A percentile compares a stretch with the other conserved stretches of the same genome.
These are phyloP conservation scores for Lasiosphaeria miniovina DNA, from an alignment of 495 filamentous ascomycete genomes.

Conservation along the genomic window DNA sequence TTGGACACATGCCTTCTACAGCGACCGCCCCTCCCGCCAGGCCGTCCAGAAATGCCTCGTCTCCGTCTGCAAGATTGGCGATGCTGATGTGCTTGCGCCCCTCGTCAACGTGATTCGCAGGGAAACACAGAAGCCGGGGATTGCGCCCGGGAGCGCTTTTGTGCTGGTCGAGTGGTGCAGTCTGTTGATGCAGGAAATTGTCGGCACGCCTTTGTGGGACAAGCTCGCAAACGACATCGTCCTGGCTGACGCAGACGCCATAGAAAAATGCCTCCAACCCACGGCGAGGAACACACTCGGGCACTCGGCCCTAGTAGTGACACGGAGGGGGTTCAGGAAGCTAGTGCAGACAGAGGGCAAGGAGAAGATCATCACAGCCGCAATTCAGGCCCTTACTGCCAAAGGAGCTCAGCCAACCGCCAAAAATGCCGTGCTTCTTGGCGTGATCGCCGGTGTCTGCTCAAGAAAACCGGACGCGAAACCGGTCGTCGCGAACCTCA, in stretches of 20 bases:
- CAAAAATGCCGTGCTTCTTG: conserved; percentile 73
- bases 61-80: conserved; percentile 53
- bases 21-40: conserved; percentile 76
- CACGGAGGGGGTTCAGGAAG: conserved; percentile 68
- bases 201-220: conserved; percentile 56
- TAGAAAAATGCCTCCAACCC: conserved; percentile 74
- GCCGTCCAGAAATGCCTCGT: conserved; percentile 76
- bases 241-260: conserved; percentile 56
- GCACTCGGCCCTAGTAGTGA: conserved; percentile 65
- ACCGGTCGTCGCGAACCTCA: conserved; percentile 57
- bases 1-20: conserved; percentile 80
- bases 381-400: conserved; percentile 61
- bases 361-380: conserved; percentile 57
- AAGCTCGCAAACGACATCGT: conserved; percentile 62
- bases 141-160: conserved; percentile 77
- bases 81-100: conserved; percentile 54
- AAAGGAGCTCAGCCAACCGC: conserved; percentile 59
- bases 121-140: conserved; percentile 69
- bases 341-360: conserved; percentile 60
- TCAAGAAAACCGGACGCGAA: conserved; percentile 60
- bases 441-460: conserved; percentile 82
- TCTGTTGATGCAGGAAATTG: conserved; percentile 62
- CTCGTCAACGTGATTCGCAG: conserved; percentile 55
- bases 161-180: conserved; percentile 90
- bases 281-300: conserved; percentile 56